phyloP scores from a whole-genome alignment of 345 rosid species.

The Acer saccharum region DNA sequence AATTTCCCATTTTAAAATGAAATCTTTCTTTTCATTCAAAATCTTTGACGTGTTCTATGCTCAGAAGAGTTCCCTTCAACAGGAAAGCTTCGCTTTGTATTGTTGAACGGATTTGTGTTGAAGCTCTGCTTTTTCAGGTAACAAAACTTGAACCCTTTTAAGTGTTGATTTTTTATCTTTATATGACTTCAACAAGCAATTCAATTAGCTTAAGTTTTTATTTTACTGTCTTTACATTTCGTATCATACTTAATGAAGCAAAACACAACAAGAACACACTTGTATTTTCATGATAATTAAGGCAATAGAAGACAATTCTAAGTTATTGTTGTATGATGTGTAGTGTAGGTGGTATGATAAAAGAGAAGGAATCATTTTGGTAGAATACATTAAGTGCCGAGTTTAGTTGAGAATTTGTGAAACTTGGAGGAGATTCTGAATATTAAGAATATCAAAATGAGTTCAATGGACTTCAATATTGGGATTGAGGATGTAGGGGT shows the following conservation, averaged over 20 bases:
- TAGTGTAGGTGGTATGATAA: not conserved
- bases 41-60: not conserved
- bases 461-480: slow-evolving; percentile 11
- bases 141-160: not conserved
- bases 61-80: not conserved
- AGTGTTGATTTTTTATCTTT: too few species aligned
- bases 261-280: not conserved
- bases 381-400: not conserved
- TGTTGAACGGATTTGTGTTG: not conserved
- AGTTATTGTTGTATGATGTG: not conserved
- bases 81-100: not conserved
- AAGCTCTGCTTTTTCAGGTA: not conserved
- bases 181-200: not conserved
- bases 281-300: not conserved
- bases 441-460: too few species aligned
- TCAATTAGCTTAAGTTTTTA: not conserved
- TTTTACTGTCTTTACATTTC: too few species aligned
- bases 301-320: too few species aligned
- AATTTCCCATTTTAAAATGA: not conserved
- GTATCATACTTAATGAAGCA: not conserved
- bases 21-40: not conserved
- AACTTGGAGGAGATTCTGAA: not conserved
- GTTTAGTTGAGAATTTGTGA: not conserved
- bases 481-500: slow-evolving; percentile 37
- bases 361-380: not conserved